Base-by-base conservation (phyloP, 768 basidiomycete genomes). In the Favolaschia claudopus region DNA sequence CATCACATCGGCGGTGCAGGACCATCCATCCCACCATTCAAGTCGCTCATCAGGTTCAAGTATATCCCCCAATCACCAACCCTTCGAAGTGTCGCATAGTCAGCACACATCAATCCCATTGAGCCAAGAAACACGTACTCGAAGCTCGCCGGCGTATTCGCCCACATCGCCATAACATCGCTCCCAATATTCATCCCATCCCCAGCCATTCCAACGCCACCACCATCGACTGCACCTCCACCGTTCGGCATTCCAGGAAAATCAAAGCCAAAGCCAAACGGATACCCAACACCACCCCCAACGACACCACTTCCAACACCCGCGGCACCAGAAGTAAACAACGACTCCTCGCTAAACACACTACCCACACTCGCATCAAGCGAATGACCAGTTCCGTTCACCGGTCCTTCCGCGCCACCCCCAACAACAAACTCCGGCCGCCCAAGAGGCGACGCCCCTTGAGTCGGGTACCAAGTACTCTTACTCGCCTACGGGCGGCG, bases 61-160 rank as follows among this genome's bases (percentile, higher is more conserved):
- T n/a, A n/a, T n/a, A n/a, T n/a, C n/a, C n/a, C n/a, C n/a, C n/a
- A n/a, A n/a, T n/a, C n/a, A n/a, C n/a, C n/a, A n/a, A n/a, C n/a
- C n/a, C n/a, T n/a, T n/a, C n/a, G n/a, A n/a, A n/a, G n/a, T n/a
- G n/a, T n/a, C n/a, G n/a, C n/a, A n/a, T n/a, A n/a, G n/a, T n/a
- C n/a, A n/a, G n/a, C n/a, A n/a, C n/a, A n/a, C n/a, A n/a, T n/a
- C n/a, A n/a, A n/a, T n/a, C n/a, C n/a, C n/a, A n/a, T n/a, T n/a
- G n/a, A n/a, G 15, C 43, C 43, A 7, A 27, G 13, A 20, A 22
- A 27, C 8, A 55, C 53, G 7, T 24, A 55, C 53, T 46, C 43
- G 6, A 55, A 36, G 7, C 44, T 36, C 27, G 28, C 39, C 24
- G 53, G 53, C 53, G 53, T 28, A 31, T 46, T 55, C 33, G 53